These are phyloP conservation scores for Actinomortierella ambigua DNA, from an alignment of 371 early-diverging fungal genomes.

Conservation along the genomic window DNA sequence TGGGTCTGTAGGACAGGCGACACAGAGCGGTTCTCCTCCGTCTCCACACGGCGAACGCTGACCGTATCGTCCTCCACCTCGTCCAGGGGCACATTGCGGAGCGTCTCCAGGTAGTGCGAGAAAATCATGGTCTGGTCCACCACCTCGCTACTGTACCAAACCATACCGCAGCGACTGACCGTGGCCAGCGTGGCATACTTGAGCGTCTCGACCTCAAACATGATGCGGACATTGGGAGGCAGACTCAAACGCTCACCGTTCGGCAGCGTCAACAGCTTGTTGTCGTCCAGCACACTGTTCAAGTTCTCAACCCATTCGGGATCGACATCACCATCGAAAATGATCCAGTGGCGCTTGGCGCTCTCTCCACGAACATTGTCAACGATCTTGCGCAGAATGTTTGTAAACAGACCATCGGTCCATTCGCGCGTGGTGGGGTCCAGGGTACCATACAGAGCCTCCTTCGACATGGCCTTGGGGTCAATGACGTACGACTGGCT, in stretches of 20 bases:
- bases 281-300: slow-evolving; percentile 97
- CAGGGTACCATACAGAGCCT: slow-evolving; percentile 93
- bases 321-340: slow-evolving; percentile 99
- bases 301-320: slow-evolving; percentile 99
- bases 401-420: slow-evolving; percentile 99
- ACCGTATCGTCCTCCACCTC: slow-evolving; percentile 76
- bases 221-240: slow-evolving; percentile 95
- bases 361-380: slow-evolving; percentile 98
- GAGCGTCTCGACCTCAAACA: slow-evolving; percentile 99
- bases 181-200: slow-evolving; percentile 98
- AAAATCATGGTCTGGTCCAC: slow-evolving; percentile 85
- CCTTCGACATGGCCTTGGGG: slow-evolving; percentile 98
- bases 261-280: slow-evolving; percentile 94
- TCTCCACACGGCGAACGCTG: slow-evolving; percentile 47
- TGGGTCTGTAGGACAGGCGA: slow-evolving; percentile 77
- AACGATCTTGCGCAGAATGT: slow-evolving; percentile 94
- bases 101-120: slow-evolving; percentile 81
- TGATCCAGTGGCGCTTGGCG: slow-evolving; percentile 95
- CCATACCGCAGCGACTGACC: slow-evolving; percentile 99
- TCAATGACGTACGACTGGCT: slow-evolving; percentile 94
- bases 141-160: slow-evolving; percentile 96
- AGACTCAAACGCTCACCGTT: slow-evolving; percentile 98
- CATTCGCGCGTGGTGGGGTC: slow-evolving; percentile 99
- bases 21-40: slow-evolving; percentile 55
- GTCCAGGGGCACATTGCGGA: slow-evolving; percentile 81